These are phyloP conservation scores for Garcia nutans DNA, from an alignment of 345 rosid genomes.

Conservation along the genomic window DNA sequence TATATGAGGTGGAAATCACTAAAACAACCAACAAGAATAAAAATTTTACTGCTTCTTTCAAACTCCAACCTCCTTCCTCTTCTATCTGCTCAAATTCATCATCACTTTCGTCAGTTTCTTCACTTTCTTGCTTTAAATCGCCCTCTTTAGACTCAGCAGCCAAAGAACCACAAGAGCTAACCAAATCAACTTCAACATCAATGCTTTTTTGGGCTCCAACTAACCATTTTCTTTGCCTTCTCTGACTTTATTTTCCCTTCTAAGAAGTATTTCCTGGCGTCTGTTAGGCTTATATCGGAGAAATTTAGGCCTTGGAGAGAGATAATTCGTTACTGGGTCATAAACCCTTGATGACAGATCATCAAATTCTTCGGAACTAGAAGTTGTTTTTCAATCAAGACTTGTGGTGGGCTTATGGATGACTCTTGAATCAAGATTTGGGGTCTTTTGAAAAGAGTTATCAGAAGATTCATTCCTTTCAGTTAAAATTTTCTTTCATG, in stretches of 20 bases:
- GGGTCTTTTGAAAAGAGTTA: constrained; percentile 17
- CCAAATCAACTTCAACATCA: constrained; percentile 18
- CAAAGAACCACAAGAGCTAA: constrained; percentile 14
- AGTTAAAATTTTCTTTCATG: constrained; percentile 36
- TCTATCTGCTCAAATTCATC: constrained; percentile 30
- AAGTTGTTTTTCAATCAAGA: constrained; percentile 1
- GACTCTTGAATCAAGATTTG: not conserved
- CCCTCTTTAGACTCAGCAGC: constrained; percentile 4
- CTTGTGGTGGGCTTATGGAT: constrained; percentile 6
- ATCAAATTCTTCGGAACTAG: not conserved
- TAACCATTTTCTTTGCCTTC: constrained; percentile 13
- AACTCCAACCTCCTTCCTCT: constrained; percentile 28
- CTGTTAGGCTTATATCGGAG: constrained; percentile 40
- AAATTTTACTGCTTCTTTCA: constrained; percentile 24
- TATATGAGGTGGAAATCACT: constrained; percentile 31
- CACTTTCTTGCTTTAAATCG: constrained; percentile 9
- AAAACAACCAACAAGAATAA: constrained; percentile 30
- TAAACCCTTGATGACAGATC: constrained; percentile 21
- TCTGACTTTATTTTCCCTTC: constrained; percentile 20
- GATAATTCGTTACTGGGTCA: constrained; percentile 33
- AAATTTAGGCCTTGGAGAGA: constrained; percentile 46
- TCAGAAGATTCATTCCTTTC: constrained; percentile 35
- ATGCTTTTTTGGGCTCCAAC: not conserved
- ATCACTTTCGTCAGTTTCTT: constrained; percentile 22
- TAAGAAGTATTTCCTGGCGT: constrained; percentile 28